Evolutionary conservation across 2,329 filamentous ascomycete species (phyloP).

Genomic region (Nothopassalora personata): DNA sequence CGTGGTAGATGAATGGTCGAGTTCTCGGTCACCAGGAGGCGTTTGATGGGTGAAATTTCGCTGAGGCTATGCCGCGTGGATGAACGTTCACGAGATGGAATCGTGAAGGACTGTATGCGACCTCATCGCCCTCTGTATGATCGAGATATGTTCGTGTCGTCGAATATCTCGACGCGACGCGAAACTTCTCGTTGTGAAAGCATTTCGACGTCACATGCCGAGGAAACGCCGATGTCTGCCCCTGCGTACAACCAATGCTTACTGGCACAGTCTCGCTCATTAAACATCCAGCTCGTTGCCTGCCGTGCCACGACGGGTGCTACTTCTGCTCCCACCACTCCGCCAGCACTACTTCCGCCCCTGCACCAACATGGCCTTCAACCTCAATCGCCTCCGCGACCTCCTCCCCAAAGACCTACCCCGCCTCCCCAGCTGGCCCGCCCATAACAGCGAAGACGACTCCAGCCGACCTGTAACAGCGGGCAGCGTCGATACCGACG

Average conservation of each 20-base stretch:
- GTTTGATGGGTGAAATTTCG: not conserved
- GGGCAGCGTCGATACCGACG: slow-evolving; percentile 17
- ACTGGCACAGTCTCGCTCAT: not conserved
- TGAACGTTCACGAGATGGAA: no score
- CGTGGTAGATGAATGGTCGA: not conserved
- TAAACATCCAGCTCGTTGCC: not conserved
- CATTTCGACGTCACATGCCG: not conserved
- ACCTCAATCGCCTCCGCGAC: slow-evolving; percentile 28
- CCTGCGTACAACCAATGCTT: not conserved
- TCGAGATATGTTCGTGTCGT: not conserved
- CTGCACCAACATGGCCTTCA: slow-evolving; percentile 23
- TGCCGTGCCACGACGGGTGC: not conserved
- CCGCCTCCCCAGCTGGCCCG: slow-evolving; percentile 25
- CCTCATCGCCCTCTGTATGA: not conserved
- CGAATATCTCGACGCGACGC: not conserved
- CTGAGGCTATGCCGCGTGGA: no score
- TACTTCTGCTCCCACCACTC: not conserved
- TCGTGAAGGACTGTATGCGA: no score
- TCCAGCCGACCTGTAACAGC: slow-evolving; percentile 13
- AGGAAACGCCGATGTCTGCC: not conserved
- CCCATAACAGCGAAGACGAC: slow-evolving; percentile 16
- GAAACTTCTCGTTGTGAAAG: not conserved
- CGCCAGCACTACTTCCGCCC: not conserved
- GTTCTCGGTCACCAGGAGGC: not conserved
- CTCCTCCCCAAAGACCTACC: slow-evolving; percentile 31